phyloP scores from a whole-genome alignment of 2,329 filamentous ascomycete species.

The Diplodia scrobiculata region DNA sequence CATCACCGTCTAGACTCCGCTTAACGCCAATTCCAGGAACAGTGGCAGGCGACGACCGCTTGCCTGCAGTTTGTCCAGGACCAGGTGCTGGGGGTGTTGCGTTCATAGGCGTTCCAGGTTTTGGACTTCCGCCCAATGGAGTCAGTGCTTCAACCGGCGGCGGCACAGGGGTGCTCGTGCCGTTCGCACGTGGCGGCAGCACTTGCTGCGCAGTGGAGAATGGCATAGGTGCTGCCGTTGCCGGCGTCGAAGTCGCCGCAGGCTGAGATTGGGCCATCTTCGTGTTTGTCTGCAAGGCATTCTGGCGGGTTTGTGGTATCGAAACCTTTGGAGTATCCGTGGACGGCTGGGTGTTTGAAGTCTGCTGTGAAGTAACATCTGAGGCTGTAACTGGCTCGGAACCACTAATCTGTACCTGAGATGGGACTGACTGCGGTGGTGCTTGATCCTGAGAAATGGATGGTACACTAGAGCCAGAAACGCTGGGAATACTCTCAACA shows the following conservation, averaged over 20 bases:
- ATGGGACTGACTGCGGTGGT: neutral
- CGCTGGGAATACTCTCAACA: neutral
- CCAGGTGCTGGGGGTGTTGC: conserved; percentile 6
- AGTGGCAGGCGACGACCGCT: conserved; percentile 7
- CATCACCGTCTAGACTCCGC: conserved; percentile 13
- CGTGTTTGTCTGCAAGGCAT: neutral
- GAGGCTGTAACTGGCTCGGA: neutral
- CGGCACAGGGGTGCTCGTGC: conserved; percentile 22
- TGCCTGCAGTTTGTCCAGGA: neutral
- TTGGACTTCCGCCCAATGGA: conserved; percentile 20
- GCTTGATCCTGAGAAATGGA: neutral
- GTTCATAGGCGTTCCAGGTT: conserved; percentile 9
- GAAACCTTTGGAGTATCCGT: neutral
- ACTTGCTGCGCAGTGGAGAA: neutral
- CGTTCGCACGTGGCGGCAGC: conserved; percentile 8
- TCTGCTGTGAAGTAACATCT: neutral
- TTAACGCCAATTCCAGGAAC: conserved; percentile 1
- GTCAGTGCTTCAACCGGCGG: conserved; percentile 29
- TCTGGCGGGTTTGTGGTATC: neutral
- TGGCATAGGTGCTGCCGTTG: neutral
- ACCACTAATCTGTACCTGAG: neutral
- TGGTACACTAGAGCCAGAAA: neutral
- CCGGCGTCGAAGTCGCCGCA: neutral
- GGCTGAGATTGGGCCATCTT: neutral
- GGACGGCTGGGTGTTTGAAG: neutral